Evolutionary conservation across 257 asterid genomes (phyloP), one percentile per base, ranked within the genome.

Genomic region (Nicotiana undulata): DNA sequence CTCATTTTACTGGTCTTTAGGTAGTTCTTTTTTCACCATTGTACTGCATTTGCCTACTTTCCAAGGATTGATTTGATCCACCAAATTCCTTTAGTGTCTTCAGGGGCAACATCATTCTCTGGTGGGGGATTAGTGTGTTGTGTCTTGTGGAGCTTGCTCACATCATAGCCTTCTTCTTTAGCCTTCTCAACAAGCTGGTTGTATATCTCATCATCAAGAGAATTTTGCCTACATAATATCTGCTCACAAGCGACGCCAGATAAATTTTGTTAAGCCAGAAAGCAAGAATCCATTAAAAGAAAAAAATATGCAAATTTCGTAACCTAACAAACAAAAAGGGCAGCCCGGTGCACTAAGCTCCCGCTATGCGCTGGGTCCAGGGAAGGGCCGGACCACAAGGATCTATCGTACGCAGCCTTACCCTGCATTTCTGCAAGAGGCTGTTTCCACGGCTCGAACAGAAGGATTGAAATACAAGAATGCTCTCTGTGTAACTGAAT

Each of bases 1-100:
- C 5, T 68, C 32, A 40, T 40, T 67, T 34, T 10, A 68, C 4
- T 11, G 34, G 31, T 70, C 13, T 44, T 46, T 72, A 31, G 37
- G 28, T 24, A 22, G 20, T 22, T 70, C 13, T 46, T 22, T 44
- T 9, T 63, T 11, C 26, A 16, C 60, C 60, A 46, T 24, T 46
- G 22, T 22, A 72, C 78, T 72, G 59, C 2, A 20, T 46, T 59
- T 46, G 37, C 31, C 76, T 79, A 93, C 75, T 86, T 93, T 20
- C 93, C 97, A 3, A 92, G 83, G n/a, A 95, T 20, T 68, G 98
- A 95, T 83, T 95, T 95, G 29, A 95, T 26, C 98, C 97, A 93
- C 99, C 97, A 93, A 34, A 91, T 55, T 6, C 98, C 98, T 81
- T 88, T 91, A 8, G 81, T 84, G 82, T 95, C 97, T 4, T 51